Evolutionary conservation across 2,329 filamentous ascomycete genomes (phyloP), one percentile per base, ranked within the genome.

Genomic region (Pleomassaria siparia): DNA sequence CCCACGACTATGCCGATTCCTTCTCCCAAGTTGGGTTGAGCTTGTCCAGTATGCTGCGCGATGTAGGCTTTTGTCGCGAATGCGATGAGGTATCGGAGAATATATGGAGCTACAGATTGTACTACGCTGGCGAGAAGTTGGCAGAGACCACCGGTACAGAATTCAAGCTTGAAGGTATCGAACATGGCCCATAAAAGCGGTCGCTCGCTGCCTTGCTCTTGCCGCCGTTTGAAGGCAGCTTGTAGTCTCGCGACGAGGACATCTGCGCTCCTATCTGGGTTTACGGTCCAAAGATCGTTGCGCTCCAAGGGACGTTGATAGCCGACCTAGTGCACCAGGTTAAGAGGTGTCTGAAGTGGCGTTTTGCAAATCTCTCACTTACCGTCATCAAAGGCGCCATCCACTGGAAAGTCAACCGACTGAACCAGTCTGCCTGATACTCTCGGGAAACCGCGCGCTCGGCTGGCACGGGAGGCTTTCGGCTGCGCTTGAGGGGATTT

Each of bases 211-310:
- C 88, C 88, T 21, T 80, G 77, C 37, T 81, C 79, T 5, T 83
- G 76, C n/a, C 89, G 81, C 54, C 77, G 80, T 51, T 86, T 76
- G 66, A 96, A 91, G 0, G 87, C 82, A 5, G 75, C 77, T 50
- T 85, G 80, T 37, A 95, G 74, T 56, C 79, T 86, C 7, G 73
- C 70, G 7, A 88, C 84, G 69, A 96, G 76, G 10, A 83, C 75
- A 53, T 89, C 84, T 36, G 89, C 84, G 13, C 83, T 81, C 50
- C 94, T 81, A 50, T 88, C 75, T 0, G 91, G 91, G 54, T 96
- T 96, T 58, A 97, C 88, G 1, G 79, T 75, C 87, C 91, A 97
- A 47, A 99, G 84, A 67, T 99, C 94, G 56, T 88, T 88, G 46
- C 85, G 74, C 62, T 96, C 87, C 2, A 99, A 79, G 2, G 85